A percentile compares a stretch with the other conserved stretches of the same genome.
These are phyloP conservation scores for Xenosphaeropsis pyriputrescens DNA, from an alignment of 2,329 filamentous ascomycete genomes.

Conservation along the genomic window DNA sequence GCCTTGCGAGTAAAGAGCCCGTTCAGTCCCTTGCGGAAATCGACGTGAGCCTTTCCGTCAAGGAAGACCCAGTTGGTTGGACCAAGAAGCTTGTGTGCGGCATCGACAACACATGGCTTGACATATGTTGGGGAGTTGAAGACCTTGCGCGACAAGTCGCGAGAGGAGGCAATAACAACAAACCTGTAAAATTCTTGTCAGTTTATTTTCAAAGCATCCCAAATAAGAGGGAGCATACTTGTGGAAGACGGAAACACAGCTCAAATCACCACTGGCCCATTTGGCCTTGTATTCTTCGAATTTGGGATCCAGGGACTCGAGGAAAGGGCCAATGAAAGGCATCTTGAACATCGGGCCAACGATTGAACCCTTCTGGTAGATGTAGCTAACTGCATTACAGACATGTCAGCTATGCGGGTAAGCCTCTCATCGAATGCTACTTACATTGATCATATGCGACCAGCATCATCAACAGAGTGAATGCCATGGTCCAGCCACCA, in stretches of 20 bases:
- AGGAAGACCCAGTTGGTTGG: slow-evolving; percentile 94
- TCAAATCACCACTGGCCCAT: slow-evolving; percentile 82
- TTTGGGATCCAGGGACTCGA: slow-evolving; percentile 81
- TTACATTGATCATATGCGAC: slow-evolving; percentile 84
- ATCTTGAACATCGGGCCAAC: slow-evolving; percentile 62
- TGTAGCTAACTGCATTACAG: slow-evolving; percentile 48
- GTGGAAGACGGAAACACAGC: slow-evolving; percentile 98
- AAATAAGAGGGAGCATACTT: slow-evolving; percentile 45
- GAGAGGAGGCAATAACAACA: slow-evolving; percentile 88
- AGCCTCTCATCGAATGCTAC: slow-evolving; percentile 14
- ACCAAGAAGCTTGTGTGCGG: slow-evolving; percentile 84
- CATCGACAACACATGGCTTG: slow-evolving; percentile 93
- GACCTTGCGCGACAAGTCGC: slow-evolving; percentile 91
- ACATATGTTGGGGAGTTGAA: slow-evolving; percentile 88
- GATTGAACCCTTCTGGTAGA: slow-evolving; percentile 62
- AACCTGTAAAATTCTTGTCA: slow-evolving; percentile 41
- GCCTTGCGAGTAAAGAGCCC: slow-evolving; percentile 85
- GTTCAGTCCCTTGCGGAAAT: slow-evolving; percentile 95
- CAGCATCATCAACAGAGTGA: slow-evolving; percentile 56
- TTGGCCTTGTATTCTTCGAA: slow-evolving; percentile 85
- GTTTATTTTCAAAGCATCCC: too few relatives aligned
- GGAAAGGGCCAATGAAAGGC: slow-evolving; percentile 89
- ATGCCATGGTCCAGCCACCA: slow-evolving; percentile 48
- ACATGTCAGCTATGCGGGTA: too few relatives aligned
- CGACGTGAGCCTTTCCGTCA: slow-evolving; percentile 86